Percentiles rank a stretch among this genome's conserved stretches.
phyloP scores from a whole-genome alignment of 1,284 basidiomycete genomes.

The Spongiforma sp. region DNA sequence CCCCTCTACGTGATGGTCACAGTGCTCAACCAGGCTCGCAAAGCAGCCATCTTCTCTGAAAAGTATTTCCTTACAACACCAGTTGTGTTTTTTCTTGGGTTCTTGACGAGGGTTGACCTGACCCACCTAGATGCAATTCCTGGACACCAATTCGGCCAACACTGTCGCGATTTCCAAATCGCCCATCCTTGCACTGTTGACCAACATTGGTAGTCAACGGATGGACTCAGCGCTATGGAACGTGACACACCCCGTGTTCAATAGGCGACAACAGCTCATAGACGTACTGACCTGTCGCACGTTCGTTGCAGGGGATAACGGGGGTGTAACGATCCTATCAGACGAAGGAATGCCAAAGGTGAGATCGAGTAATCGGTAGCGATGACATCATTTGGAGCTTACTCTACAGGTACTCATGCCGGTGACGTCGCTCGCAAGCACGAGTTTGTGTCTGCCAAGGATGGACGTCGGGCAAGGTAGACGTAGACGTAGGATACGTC shows the following conservation, averaged over 20 bases:
- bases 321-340: slow-evolving; percentile 45
- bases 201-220: slow-evolving; percentile 60
- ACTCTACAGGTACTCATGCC: slow-evolving; percentile 37
- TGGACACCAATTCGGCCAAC: slow-evolving; percentile 45
- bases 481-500: not conserved
- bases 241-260: slow-evolving; percentile 51
- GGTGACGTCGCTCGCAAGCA: slow-evolving; percentile 14
- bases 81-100: slow-evolving; percentile 38
- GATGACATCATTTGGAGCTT: not conserved
- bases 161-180: slow-evolving; percentile 66
- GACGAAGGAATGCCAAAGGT: slow-evolving; percentile 49
- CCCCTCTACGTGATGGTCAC: slow-evolving; percentile 57
- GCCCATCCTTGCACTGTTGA: slow-evolving; percentile 68
- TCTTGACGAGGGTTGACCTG: not conserved
- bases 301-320: slow-evolving; percentile 49
- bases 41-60: slow-evolving; percentile 53
- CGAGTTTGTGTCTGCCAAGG: slow-evolving; percentile 25
- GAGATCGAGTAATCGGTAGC: slow-evolving; percentile 3
- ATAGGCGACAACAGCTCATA: slow-evolving; percentile 55
- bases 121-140: slow-evolving; percentile 49
- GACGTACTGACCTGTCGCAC: slow-evolving; percentile 64
- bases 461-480: slow-evolving; percentile 10
- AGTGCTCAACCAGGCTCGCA: slow-evolving; percentile 65
- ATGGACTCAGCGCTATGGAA: slow-evolving; percentile 46
- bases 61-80: slow-evolving; percentile 57